A percentile compares a stretch with the other conserved stretches of the same genome.
Evolutionary conservation across 257 asterid genomes (phyloP).

Genomic region (Cordia subcordata): DNA sequence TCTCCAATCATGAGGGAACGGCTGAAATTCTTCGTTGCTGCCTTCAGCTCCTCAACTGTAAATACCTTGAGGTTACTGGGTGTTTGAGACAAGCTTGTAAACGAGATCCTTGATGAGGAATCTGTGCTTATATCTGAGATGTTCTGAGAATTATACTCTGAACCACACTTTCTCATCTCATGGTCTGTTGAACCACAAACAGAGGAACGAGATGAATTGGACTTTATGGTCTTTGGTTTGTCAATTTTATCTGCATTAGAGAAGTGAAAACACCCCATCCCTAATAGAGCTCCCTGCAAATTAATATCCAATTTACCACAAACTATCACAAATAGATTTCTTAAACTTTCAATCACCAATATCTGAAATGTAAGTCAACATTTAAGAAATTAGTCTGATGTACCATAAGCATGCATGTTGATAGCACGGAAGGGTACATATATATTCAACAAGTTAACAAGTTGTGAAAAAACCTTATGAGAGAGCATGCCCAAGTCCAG

Average conservation of each 20-base stretch:
- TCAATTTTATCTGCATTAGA: slow-evolving; percentile 29
- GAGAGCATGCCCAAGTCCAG: too few species aligned
- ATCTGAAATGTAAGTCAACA: neutral
- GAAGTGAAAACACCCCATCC: slow-evolving; percentile 64
- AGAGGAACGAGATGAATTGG: slow-evolving; percentile 38
- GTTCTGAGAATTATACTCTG: slow-evolving; percentile 48
- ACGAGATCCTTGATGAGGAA: slow-evolving; percentile 53
- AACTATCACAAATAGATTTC: neutral
- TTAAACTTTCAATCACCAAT: neutral
- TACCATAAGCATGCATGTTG: too few species aligned
- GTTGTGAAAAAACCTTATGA: too few species aligned
- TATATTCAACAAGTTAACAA: too few species aligned
- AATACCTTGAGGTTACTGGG: slow-evolving; percentile 56
- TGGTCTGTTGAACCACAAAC: slow-evolving; percentile 46
- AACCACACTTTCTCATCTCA: slow-evolving; percentile 45
- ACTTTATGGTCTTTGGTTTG: slow-evolving; percentile 44
- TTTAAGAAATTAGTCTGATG: too few species aligned
- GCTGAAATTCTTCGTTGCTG: slow-evolving; percentile 65
- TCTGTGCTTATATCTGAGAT: slow-evolving; percentile 62
- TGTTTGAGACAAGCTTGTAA: slow-evolving; percentile 44
- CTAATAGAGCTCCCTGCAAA: slow-evolving; percentile 13
- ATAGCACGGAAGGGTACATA: too few species aligned
- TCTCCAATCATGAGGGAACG: slow-evolving; percentile 83
- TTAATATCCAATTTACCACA: neutral
- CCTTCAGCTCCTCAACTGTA: slow-evolving; percentile 55